Evolutionary conservation across 148 eudicot genomes (phyloP).

Genomic region (Chenopodium suecicum): DNA sequence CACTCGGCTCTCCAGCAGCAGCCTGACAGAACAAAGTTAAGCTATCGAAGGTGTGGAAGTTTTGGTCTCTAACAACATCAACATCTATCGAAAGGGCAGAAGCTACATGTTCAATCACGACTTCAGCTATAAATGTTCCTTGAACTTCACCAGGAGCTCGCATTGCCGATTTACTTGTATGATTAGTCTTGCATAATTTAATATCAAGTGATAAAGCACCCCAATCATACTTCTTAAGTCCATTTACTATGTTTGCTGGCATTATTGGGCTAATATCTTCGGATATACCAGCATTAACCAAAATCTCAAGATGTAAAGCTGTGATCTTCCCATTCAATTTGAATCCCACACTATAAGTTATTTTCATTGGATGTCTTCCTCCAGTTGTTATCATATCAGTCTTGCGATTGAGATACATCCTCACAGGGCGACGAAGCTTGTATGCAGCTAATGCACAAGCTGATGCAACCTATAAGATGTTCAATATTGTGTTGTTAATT

Average conservation of each 20-base stretch:
- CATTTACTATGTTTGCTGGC: conserved; percentile 43
- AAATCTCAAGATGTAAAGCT: conserved; percentile 64
- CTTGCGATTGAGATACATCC: conserved; percentile 71
- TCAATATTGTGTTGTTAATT: not conserved
- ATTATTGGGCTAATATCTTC: conserved; percentile 61
- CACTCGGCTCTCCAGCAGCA: conserved; percentile 49
- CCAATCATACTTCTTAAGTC: conserved; percentile 77
- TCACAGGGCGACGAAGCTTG: conserved; percentile 68
- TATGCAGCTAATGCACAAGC: conserved; percentile 94
- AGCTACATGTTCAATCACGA: conserved; percentile 81
- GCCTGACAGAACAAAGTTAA: conserved; percentile 48
- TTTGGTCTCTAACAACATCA: conserved; percentile 57
- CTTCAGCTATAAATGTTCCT: conserved; percentile 79
- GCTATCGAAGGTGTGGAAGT: conserved; percentile 67
- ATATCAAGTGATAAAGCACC: conserved; percentile 79
- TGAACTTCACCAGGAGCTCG: conserved; percentile 88
- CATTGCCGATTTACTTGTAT: conserved; percentile 72
- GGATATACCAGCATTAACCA: conserved; percentile 57
- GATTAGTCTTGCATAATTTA: conserved; percentile 86
- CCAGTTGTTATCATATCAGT: conserved; percentile 94
- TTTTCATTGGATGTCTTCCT: conserved; percentile 96
- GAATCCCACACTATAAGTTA: conserved; percentile 78
- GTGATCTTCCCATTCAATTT: conserved; percentile 85
- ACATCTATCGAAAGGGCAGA: conserved; percentile 57
- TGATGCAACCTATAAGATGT: conserved; percentile 54